These are phyloP conservation scores for Drechslerella dactyloides DNA, from an alignment of 2,329 filamentous ascomycete genomes.

Conservation along the genomic window DNA sequence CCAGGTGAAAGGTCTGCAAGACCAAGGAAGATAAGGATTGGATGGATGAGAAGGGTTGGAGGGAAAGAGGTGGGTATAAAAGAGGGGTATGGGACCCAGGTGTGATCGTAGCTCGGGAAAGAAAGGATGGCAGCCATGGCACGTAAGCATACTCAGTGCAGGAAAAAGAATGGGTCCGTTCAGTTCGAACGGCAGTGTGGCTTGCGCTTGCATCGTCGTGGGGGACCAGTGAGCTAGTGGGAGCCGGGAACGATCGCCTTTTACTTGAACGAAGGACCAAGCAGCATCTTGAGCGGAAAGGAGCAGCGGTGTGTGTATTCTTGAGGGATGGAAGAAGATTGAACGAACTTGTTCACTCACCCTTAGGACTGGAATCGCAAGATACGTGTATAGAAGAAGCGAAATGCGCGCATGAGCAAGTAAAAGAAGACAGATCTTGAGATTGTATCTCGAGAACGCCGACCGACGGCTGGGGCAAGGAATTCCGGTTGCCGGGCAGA, in stretches of 20 bases:
- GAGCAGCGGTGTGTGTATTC: conserved; percentile 17
- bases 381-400: conserved; percentile 8
- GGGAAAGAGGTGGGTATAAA: conserved; percentile 33
- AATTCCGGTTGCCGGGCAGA: conserved; percentile 40
- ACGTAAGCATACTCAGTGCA: background rate
- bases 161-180: conserved; percentile 43
- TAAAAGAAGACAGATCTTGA: conserved; percentile 43
- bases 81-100: conserved; percentile 43
- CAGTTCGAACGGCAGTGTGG: conserved; percentile 34
- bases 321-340: conserved; percentile 11
- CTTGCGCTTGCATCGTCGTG: conserved; percentile 20
- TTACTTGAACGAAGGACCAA: conserved; percentile 7
- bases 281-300: conserved; percentile 7
- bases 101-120: conserved; percentile 35
- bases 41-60: conserved; percentile 3
- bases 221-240: conserved; percentile 22
- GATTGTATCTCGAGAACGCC: conserved; percentile 25
- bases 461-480: conserved; percentile 32
- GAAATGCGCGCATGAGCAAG: conserved; percentile 4
- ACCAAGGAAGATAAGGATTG: conserved; percentile 27
- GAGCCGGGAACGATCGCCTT: conserved; percentile 31
- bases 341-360: no score
- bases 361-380: conserved; percentile 37
- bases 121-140: conserved; percentile 41
- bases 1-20: conserved; percentile 17